Evolutionary conservation across 2,329 filamentous ascomycete genomes (phyloP).

Genomic region (Fusarium nanum): DNA sequence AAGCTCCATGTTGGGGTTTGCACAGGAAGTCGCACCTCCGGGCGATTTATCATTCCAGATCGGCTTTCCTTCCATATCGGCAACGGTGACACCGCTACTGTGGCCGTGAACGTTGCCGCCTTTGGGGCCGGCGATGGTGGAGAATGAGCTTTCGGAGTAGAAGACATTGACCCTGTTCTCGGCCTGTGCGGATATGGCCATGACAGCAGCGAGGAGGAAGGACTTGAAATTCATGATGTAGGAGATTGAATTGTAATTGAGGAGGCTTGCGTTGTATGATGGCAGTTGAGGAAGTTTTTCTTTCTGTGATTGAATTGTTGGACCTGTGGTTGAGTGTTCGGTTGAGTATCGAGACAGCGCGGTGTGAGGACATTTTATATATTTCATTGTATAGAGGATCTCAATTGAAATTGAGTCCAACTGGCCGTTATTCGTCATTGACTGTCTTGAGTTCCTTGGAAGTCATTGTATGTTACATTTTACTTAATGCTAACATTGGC

Average conservation of each 20-base stretch:
- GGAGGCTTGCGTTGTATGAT: neutral
- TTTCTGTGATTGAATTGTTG: neutral
- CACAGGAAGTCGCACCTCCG: neutral
- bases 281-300: accelerated
- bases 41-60: accelerated
- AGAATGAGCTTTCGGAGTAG: neutral
- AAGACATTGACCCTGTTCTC: neutral
- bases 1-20: neutral
- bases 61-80: neutral
- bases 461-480: neutral
- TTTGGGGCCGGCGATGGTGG: neutral
- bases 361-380: neutral
- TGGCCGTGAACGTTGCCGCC: neutral
- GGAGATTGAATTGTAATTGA: neutral
- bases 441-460: neutral
- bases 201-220: neutral
- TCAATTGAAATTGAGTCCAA: accelerated
- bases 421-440: neutral
- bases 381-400: accelerated
- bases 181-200: neutral
- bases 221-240: neutral
- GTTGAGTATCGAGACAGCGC: accelerated
- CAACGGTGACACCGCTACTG: neutral
- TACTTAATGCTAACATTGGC: neutral
- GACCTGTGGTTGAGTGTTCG: neutral